Base-by-base conservation (phyloP, 805 yeast species). In the Wickerhamiella alocasiicola region DNA sequence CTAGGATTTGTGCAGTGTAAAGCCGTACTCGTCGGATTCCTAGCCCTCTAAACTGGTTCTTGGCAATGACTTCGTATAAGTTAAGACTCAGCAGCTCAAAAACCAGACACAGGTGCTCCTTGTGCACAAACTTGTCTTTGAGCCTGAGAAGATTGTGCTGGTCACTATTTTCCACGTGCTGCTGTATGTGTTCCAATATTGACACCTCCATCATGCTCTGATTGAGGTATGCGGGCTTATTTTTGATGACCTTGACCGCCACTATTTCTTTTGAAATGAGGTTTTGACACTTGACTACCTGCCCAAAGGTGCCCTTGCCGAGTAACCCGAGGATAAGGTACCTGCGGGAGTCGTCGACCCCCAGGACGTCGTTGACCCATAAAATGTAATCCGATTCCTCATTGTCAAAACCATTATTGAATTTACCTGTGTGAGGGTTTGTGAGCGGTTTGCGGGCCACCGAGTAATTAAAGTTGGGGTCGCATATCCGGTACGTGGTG, bases 291-390 rank as follows among this genome's bases (percentile, higher is more conserved):
- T 88, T 91, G 31, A 87, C 93, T 35, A 91, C 99, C 62, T 91
- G 97, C 7, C 98, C 98, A 67, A 91, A 91, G 1, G 98, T 87
- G 2, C 99, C 99, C 46, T 87, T 88, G 1, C 99, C 99, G 31
- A 91, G 62, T 12, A 91, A 68, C 59, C 88, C 97, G 44, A 91
- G 64, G 4, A 91, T 95, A 53, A 91, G 68, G 56, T 87, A 88
- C 55, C 82, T 81, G 41, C 87, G 68, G 44, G 83, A 87, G 49
- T 82, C 91, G 50, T 80, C 83, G 3, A 74, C 68, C 4, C 98
- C 97, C 30, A 91, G 63, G 18, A 91, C 76, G 57, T 93, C 98
- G 58, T 93, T 91, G 17, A 91, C 98, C 50, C 85, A 88, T 15
- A 93, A 63, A 42, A 91, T 88, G 55, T 87, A 88, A 61, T 91